These are phyloP conservation scores for Aristolochia fimbriata DNA, from an alignment of 164 flowering plant species.

Conservation along the genomic window DNA sequence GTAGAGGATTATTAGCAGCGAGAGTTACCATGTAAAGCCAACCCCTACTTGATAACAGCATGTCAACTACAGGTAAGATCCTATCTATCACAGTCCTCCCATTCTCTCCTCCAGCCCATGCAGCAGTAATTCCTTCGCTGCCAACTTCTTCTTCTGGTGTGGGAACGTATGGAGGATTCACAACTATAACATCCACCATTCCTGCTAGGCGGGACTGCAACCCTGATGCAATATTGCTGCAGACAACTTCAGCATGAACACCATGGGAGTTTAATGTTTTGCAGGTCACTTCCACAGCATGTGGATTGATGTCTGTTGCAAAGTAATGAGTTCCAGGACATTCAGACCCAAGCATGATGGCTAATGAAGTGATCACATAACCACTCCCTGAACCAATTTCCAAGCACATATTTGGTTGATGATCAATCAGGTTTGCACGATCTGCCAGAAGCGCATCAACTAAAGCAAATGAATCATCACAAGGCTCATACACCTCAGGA, in stretches of 20 bases:
- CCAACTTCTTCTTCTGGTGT: slow-evolving; percentile 96
- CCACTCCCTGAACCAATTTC: slow-evolving; percentile 96
- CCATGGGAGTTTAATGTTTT: slow-evolving; percentile 75
- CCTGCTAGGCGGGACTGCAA: slow-evolving; percentile 49
- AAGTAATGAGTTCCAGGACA: slow-evolving; percentile 31
- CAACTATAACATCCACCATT: slow-evolving; percentile 71
- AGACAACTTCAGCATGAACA: slow-evolving; percentile 63
- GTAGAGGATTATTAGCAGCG: slow-evolving; percentile 53
- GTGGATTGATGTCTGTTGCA: slow-evolving; percentile 83
- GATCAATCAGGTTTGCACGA: slow-evolving; percentile 44
- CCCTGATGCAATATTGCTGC: slow-evolving; percentile 54
- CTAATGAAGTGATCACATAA: slow-evolving; percentile 79
- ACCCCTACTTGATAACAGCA: slow-evolving; percentile 61
- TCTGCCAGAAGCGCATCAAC: slow-evolving; percentile 92
- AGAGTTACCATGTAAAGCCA: slow-evolving; percentile 87
- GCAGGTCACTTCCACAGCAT: slow-evolving; percentile 49
- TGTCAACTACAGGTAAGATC: slow-evolving; percentile 61
- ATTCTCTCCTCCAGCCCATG: slow-evolving; percentile 99
- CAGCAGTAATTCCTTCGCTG: slow-evolving; percentile 51
- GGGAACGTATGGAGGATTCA: slow-evolving; percentile 95
- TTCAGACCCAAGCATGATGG: slow-evolving; percentile 58
- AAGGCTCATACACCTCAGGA: slow-evolving; percentile 90
- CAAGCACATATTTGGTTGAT: slow-evolving; percentile 56
- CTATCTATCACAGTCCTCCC: slow-evolving; percentile 75
- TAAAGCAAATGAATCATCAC: slow-evolving; percentile 92